Base-by-base conservation (phyloP, 768 basidiomycete genomes). In the Calocybe indica region DNA sequence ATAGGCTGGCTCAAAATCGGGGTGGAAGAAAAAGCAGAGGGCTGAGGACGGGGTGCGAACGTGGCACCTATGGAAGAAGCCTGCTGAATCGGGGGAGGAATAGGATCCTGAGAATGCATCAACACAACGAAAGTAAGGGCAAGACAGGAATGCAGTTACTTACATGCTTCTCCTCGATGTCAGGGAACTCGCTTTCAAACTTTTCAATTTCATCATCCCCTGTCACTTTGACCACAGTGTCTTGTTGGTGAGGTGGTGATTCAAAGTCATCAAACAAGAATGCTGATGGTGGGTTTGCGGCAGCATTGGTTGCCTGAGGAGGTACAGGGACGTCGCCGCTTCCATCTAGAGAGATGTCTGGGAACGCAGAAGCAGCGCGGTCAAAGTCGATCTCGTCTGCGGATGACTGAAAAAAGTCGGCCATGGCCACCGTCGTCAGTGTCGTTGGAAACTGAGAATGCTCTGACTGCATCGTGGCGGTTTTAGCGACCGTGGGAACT, bases 161-260 rank as follows among this genome's bases (percentile, higher is more conserved):
- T 54, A 73, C 71, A 52, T 66, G 63, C 22, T 61, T 57, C 48
- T 77, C 66, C 45, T 83, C 82, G 51, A 94, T 76, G 45, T 87
- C 91, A 0, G 91, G 91, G 62, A 92, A 94, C 49, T 89, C 80
- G 62, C 69, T 84, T 66, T 92, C 83, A 54, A 94, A 94, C 63
- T 85, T 81, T 49, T 89, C 85, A 50, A 94, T 77, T 53, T 89
- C 87, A 53, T 91, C 88, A 58, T 89, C 82, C 0, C 88, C 89
- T 0, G 90, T 93, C 36, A 91, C 83, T 58, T 79, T 89, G 46
- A 93, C 84, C 7, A 75, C 71, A n/a, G 74, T 70, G 36, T 67
- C 63, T 38, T 57, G 59, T 45, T 66, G 58, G 30, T 61, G 56
- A 0, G 73, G 72, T 7, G 72, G 69, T 40, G 63, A 69, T 11